Evolutionary conservation across 164 flowering plant genomes (phyloP).

Genomic region (Cinnamomum chago): DNA sequence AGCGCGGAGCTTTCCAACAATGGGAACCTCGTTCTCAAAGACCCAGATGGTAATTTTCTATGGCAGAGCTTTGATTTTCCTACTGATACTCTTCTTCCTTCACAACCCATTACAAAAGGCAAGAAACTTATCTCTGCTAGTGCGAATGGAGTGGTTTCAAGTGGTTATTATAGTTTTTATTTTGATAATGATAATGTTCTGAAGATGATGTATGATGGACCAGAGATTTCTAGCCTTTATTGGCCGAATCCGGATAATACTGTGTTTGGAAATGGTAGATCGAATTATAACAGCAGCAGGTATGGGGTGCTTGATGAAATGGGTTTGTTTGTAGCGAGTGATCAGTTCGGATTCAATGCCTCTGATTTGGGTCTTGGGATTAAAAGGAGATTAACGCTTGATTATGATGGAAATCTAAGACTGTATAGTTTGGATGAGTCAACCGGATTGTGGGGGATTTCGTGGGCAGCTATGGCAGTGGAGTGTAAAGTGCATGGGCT

Average conservation of each 20-base stretch:
- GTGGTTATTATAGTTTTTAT: constrained; percentile 10
- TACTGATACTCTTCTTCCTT: constrained; percentile 19
- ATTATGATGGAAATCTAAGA: constrained; percentile 17
- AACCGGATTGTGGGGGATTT: constrained; percentile 10
- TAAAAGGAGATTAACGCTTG: constrained; percentile 14
- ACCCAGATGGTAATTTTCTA: constrained; percentile 8
- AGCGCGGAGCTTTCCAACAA: neutral
- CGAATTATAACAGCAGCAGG: constrained; percentile 15
- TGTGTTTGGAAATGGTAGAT: constrained; percentile 8
- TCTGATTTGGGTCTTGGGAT: constrained; percentile 9
- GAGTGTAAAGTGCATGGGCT: constrained; percentile 18
- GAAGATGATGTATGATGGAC: constrained; percentile 17
- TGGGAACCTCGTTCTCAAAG: constrained; percentile 14
- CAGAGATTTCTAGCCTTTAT: constrained; percentile 10
- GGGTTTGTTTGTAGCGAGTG: constrained; percentile 15
- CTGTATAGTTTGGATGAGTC: constrained; percentile 16
- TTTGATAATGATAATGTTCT: constrained; percentile 16
- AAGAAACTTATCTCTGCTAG: constrained; percentile 7
- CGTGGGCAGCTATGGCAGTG: constrained; percentile 9
- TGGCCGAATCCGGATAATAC: constrained; percentile 10
- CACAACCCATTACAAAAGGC: constrained; percentile 8
- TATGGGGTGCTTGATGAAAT: constrained; percentile 14
- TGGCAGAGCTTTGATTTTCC: constrained; percentile 18
- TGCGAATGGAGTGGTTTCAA: neutral
- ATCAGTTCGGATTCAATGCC: constrained; percentile 8